Evolutionary conservation across 148 eudicot species (phyloP), one percentile per base, ranked within the genome.

Genomic region (Talinum fruticosum): DNA sequence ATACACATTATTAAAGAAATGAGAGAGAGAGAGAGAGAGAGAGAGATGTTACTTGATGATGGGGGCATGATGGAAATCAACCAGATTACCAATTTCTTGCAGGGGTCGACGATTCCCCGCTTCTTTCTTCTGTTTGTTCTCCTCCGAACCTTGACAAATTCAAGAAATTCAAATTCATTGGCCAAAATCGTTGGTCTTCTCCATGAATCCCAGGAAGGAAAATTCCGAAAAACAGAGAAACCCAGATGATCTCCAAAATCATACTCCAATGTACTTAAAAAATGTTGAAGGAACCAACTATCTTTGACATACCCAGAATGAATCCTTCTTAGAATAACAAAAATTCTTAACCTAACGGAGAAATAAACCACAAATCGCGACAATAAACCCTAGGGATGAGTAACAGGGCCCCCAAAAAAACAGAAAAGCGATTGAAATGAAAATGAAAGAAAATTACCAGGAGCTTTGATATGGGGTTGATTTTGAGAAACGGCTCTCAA

Each of bases 1-100:
- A 28, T 26, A n/a, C 30, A 64, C 0, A 73, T 6, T n/a, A 8
- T 38, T 13, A 18, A 68, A 57, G 23, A 57, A 71, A 34, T 38
- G 7, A 66, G 29, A 19, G 65, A 71, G 44, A 41, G 10, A 66
- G 29, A 15, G 35, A 72, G 30, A 10, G 69, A 53, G 23, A 28
- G 53, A 57, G 36, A n/a, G 76, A 66, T 33, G 21, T 47, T 75
- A 90, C 95, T 88, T 77, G 70, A 91, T 72, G 67, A 86, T 84
- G 69, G 86, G 88, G 16, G 79, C 88, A 66, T 82, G 79, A 7
- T 82, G 79, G 54, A 36, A 74, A 30, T 72, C 73, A 3, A 79
- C 91, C 53, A 91, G 66, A 82, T 93, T 93, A 24, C 98, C 89
- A 44, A 93, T 91, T 76, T 91, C 98, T 84, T 87, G 72, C 29